These are phyloP conservation scores for Macrophomina tecta DNA, from an alignment of 2,329 filamentous ascomycete genomes.

Conservation along the genomic window DNA sequence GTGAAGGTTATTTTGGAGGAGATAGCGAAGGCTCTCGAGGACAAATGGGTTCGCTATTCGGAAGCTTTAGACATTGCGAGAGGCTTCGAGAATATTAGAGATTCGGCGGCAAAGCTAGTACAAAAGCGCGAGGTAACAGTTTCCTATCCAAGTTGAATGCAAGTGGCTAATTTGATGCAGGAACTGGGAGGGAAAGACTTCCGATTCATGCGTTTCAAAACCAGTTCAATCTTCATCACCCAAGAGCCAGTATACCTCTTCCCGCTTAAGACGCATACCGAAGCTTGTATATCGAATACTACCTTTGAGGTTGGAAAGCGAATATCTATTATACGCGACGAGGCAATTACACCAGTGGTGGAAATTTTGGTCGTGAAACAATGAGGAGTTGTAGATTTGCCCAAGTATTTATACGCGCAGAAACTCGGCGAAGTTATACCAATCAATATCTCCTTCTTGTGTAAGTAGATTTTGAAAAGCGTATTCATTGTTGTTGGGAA, in stretches of 20 bases:
- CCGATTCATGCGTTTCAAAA: constrained; percentile 1
- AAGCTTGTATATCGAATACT: not conserved
- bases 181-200: constrained; percentile 4
- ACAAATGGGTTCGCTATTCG: not conserved
- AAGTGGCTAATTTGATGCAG: not conserved
- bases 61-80: not conserved
- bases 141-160: not conserved
- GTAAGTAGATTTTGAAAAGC: too few relatives aligned
- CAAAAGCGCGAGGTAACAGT: not conserved
- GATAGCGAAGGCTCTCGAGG: not conserved
- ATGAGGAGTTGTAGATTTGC: not conserved
- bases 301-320: not conserved
- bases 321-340: not conserved
- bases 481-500: too few relatives aligned
- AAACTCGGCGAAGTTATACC: too few relatives aligned
- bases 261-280: not conserved
- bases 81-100: not conserved
- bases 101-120: not conserved
- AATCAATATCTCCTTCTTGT: too few relatives aligned
- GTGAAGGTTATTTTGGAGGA: not conserved
- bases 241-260: not conserved
- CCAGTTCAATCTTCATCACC: not conserved
- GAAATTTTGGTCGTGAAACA: not conserved
- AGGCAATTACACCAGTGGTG: not conserved
- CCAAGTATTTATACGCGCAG: too few relatives aligned